A percentile compares a stretch with the other conserved stretches of the same genome.
Conservation (phyloP, 768 basidiomycete genomes). For the Hebeloma cylindrosporum region DNA sequence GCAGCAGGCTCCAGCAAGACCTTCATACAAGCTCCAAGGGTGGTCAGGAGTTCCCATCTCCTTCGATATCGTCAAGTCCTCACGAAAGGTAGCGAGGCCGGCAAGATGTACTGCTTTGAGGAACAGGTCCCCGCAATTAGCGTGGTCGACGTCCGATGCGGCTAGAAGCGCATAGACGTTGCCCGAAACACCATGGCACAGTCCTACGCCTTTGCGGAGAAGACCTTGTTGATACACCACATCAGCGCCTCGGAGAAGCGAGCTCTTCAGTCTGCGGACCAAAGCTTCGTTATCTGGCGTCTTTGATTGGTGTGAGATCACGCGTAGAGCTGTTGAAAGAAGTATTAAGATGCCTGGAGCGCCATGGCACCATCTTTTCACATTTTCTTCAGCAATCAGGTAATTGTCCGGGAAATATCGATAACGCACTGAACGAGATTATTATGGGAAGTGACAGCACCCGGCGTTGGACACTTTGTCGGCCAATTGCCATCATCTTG, state of each 20-base stretch:
- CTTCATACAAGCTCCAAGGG: conserved; percentile 59
- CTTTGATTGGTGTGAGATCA: conserved; percentile 21
- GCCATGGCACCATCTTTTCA: conserved; percentile 57
- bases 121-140: conserved; percentile 28
- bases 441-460: conserved; percentile 22
- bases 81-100: conserved; percentile 38
- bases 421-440: conserved; percentile 49
- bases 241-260: conserved; percentile 40
- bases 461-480: conserved; percentile 34
- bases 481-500: conserved; percentile 55
- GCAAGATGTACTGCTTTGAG: conserved; percentile 48
- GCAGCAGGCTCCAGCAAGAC: conserved; percentile 57
- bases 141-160: conserved; percentile 40
- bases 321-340: conserved; percentile 42
- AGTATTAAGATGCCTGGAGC: conserved; percentile 51
- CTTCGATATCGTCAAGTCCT: conserved; percentile 32
- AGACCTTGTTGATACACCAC: conserved; percentile 50
- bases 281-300: conserved; percentile 26
- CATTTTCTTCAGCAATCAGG: neutral
- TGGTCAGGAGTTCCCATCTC: conserved; percentile 50
- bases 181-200: conserved; percentile 60
- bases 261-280: conserved; percentile 25
- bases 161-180: conserved; percentile 54
- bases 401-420: neutral
- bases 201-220: conserved; percentile 56